phyloP scores from a whole-genome alignment of 1,284 basidiomycete genomes.

The Chondrostereum purpureum region DNA sequence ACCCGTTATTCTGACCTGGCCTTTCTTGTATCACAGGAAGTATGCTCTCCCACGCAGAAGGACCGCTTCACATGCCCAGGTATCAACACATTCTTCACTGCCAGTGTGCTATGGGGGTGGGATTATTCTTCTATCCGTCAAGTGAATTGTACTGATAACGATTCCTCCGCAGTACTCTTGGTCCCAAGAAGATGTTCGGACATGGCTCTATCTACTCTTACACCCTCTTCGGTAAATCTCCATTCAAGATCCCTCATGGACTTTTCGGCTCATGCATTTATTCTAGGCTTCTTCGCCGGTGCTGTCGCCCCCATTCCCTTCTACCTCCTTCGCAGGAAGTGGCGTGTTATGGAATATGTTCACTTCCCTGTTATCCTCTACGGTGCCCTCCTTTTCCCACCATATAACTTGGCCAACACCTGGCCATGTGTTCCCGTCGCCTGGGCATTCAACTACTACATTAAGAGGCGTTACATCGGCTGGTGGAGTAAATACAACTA shows the following conservation, averaged over 20 bases:
- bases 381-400: conserved; percentile 37
- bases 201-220: conserved; percentile 20
- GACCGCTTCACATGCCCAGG: conserved; percentile 25
- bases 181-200: conserved; percentile 32
- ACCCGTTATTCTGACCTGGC: not conserved
- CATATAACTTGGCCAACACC: conserved; percentile 28
- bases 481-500: conserved; percentile 25
- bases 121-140: not conserved
- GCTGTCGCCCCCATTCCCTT: conserved; percentile 28
- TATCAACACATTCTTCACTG: conserved; percentile 24
- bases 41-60: conserved; percentile 13
- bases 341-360: conserved; percentile 22
- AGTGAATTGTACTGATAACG: not conserved
- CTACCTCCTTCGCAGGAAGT: conserved; percentile 26
- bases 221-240: conserved; percentile 10
- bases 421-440: conserved; percentile 33
- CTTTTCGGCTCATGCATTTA: not conserved
- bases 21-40: conserved; percentile 3
- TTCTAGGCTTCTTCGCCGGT: conserved; percentile 32
- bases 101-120: conserved; percentile 26
- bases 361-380: conserved; percentile 26
- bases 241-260: no score
- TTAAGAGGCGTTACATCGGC: conserved; percentile 20
- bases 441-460: conserved; percentile 35
- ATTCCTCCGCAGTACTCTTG: conserved; percentile 22